phyloP scores from a whole-genome alignment of 495 filamentous ascomycete genomes.

The Xylona heveae region DNA sequence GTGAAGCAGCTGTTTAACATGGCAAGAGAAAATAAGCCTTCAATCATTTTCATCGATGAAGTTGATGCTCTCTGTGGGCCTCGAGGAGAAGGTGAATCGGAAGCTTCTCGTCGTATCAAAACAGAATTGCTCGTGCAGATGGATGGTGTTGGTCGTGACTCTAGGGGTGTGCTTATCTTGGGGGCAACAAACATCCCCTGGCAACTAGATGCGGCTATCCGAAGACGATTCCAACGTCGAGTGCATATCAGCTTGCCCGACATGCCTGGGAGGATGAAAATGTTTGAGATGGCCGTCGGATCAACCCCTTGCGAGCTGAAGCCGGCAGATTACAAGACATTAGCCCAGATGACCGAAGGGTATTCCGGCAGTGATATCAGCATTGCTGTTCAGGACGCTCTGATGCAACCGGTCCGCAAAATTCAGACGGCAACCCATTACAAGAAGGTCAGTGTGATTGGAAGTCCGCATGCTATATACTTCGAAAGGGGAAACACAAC shows the following conservation, averaged over 20 bases:
- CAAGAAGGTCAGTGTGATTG: slow-evolving; percentile 44
- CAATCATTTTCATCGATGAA: slow-evolving; percentile 99
- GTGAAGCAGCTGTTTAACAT: slow-evolving; percentile 96
- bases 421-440: slow-evolving; percentile 98
- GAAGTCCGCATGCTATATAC: slow-evolving; percentile 1
- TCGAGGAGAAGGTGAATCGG: slow-evolving; percentile 89
- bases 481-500: slow-evolving; percentile 1
- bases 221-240: slow-evolving; percentile 85
- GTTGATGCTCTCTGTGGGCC: slow-evolving; percentile 94
- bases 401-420: slow-evolving; percentile 95
- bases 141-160: slow-evolving; percentile 94
- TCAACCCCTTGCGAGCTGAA: slow-evolving; percentile 74
- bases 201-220: slow-evolving; percentile 96
- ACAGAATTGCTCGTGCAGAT: slow-evolving; percentile 97
- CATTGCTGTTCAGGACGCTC: slow-evolving; percentile 88
- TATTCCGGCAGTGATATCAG: slow-evolving; percentile 93
- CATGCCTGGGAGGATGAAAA: slow-evolving; percentile 68
- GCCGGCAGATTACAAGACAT: slow-evolving; percentile 49
- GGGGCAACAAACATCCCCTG: slow-evolving; percentile 98
- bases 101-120: slow-evolving; percentile 93
- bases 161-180: slow-evolving; percentile 79
- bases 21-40: slow-evolving; percentile 93
- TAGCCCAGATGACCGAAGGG: slow-evolving; percentile 69
- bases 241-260: slow-evolving; percentile 92
- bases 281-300: slow-evolving; percentile 92